Evolutionary conservation across 2,329 filamentous ascomycete species (phyloP), one percentile per base, ranked within the genome.

Genomic region (Boeremia exigua): DNA sequence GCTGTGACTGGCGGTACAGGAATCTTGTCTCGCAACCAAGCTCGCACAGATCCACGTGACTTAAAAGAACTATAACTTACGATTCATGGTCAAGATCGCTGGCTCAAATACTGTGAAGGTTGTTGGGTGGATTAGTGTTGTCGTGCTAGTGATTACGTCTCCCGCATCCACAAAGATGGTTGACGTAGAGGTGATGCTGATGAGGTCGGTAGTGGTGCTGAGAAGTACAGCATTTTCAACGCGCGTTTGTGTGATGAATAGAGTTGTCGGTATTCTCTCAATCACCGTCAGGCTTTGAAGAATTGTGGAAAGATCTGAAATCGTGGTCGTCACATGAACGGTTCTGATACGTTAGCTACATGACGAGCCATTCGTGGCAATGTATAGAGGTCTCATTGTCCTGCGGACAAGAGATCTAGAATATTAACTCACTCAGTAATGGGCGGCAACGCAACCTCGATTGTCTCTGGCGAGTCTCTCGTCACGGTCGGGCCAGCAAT

Each of bases 401-500:
- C 19, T 23, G 19, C 5, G 19, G 19, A 23, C 19, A 23, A 23
- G 19, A 23, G 5, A 23, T 23, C 19, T 23, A 5, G 19, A 23
- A 23, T 23, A 2, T 1, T 14, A 14, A 47, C 49, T 40, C 23
- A 53, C 49, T 40, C 29, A 2, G 36, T 53, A 0, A 23, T 10
- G 23, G 42, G 28, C 9, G 42, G 34, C 8, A 33, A 11, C 6
- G 36, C 29, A 6, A 47, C 6, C 1, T 17, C 6, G 12, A 47
- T 8, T 4, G 49, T 53, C 15, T 36, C 28, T 29, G 49, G 28
- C 1, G 33, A 37, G 8, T 10, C 36, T 30, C 29, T 47, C 8
- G 50, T 54, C 1, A 43, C 30, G 3, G 50, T 43, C 6, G 50
- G 50, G 4, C 43, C 43, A 2, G 50, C 17, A 7, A 54, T 14